These are phyloP conservation scores for Diaporthe citri DNA, from an alignment of 2,329 filamentous ascomycete genomes.

Conservation along the genomic window DNA sequence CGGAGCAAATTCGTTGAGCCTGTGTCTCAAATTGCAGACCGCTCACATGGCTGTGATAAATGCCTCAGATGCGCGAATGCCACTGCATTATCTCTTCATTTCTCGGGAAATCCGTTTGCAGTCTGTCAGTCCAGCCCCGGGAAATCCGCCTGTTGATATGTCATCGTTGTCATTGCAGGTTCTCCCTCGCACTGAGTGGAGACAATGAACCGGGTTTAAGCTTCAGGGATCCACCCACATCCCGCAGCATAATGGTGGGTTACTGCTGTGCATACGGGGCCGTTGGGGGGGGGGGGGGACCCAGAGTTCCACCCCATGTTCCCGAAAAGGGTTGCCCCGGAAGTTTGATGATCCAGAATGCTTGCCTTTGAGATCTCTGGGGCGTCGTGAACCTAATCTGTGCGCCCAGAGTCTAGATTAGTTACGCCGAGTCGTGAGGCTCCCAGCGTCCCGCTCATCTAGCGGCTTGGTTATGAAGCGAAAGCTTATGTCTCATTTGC, in stretches of 20 bases:
- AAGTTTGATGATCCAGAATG: conserved; percentile 9
- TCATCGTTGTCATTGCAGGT: not conserved
- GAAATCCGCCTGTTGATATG: conserved; percentile 11
- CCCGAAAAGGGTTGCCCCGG: conserved; percentile 1
- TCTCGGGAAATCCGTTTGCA: not conserved
- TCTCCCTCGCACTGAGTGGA: not conserved
- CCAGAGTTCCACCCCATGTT: not conserved
- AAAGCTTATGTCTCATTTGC: conserved; percentile 13
- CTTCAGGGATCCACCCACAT: conserved; percentile 26
- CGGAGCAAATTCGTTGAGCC: not conserved
- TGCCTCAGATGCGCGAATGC: not conserved
- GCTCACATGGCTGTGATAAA: not conserved
- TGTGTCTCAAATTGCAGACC: not conserved
- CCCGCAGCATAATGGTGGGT: not conserved
- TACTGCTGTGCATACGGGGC: not conserved
- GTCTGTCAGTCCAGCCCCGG: not conserved
- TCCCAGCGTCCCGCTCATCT: conserved; percentile 1
- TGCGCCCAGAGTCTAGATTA: conserved; percentile 18
- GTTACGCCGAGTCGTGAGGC: conserved; percentile 1
- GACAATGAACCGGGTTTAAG: conserved; percentile 1
- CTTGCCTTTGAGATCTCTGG: conserved; percentile 15
- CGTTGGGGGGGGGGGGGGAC: not conserved
- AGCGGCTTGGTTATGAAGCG: conserved; percentile 14
- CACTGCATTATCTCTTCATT: not conserved
- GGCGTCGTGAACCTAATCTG: conserved; percentile 25